Evolutionary conservation across 192 early-diverging fungal species (phyloP).

Genomic region (Coemansia sp.): DNA sequence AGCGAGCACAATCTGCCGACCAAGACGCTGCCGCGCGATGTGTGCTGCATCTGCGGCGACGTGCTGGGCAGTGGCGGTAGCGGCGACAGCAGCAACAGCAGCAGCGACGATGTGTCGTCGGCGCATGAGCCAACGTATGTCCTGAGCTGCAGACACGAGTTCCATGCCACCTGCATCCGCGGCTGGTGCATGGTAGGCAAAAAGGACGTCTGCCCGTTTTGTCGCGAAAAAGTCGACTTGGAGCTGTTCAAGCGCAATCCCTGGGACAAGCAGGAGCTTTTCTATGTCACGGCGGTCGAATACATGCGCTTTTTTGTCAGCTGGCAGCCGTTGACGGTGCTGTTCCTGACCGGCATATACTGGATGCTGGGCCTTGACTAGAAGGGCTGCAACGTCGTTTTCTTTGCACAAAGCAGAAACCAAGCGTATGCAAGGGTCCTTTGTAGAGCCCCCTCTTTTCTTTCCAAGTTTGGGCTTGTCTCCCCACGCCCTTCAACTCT

Average conservation of each 20-base stretch:
- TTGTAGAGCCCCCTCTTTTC: background rate
- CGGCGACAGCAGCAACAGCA: no score
- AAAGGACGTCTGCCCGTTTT: constrained; percentile 52
- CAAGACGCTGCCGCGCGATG: constrained; percentile 26
- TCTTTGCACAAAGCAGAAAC: constrained; percentile 15
- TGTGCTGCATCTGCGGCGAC: constrained; percentile 49
- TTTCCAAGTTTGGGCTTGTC: background rate
- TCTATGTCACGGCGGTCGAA: constrained; percentile 50
- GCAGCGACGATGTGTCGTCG: background rate
- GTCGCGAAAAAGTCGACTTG: constrained; percentile 53
- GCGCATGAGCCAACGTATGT: constrained; percentile 34
- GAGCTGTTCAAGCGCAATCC: constrained; percentile 40
- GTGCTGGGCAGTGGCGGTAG: no score
- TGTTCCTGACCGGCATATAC: constrained; percentile 32
- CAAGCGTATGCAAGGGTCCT: background rate
- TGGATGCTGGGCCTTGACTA: constrained; percentile 43
- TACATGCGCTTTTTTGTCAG: constrained; percentile 54
- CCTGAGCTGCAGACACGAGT: constrained; percentile 44
- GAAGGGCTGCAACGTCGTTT: background rate
- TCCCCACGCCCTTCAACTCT: background rate
- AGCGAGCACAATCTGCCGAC: constrained; percentile 28
- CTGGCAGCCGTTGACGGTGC: constrained; percentile 49
- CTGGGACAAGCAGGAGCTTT: constrained; percentile 55
- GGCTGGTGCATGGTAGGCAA: constrained; percentile 57
- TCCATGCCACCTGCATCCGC: constrained; percentile 54